Percentiles rank a stretch among this genome's conserved stretches.
Conservation (phyloP, 1,284 basidiomycete genomes). For the Paramarasmius palmivorus region DNA sequence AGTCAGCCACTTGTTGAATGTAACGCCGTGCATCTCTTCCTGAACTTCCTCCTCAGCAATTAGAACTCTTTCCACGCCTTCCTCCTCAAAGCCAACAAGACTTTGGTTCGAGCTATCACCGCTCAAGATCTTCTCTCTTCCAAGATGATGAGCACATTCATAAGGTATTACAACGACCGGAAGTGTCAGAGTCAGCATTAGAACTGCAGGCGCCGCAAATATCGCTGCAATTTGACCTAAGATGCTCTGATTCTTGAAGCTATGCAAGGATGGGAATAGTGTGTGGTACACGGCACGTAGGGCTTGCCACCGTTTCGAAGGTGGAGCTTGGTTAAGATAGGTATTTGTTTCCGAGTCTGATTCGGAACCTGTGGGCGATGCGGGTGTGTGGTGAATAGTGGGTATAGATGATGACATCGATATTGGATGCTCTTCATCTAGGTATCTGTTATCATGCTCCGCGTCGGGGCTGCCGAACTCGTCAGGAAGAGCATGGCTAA, state of each 20-base stretch:
- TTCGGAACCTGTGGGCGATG: slow-evolving; percentile 46
- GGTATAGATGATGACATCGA: slow-evolving; percentile 40
- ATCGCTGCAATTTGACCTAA: slow-evolving; percentile 76
- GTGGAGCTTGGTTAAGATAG: slow-evolving; percentile 30
- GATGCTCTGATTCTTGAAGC: slow-evolving; percentile 72
- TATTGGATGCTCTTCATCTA: slow-evolving; percentile 16
- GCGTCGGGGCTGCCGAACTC: slow-evolving; percentile 23
- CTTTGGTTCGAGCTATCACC: slow-evolving; percentile 33
- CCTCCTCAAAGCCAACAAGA: slow-evolving; percentile 69
- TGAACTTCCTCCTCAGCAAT: slow-evolving; percentile 67
- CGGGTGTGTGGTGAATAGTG: slow-evolving; percentile 56
- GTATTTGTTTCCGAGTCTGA: slow-evolving; percentile 44
- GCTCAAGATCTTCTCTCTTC: slow-evolving; percentile 41
- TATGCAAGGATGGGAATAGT: slow-evolving; percentile 86
- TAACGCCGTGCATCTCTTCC: slow-evolving; percentile 61
- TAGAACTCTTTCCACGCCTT: slow-evolving; percentile 62
- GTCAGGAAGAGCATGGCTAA: slow-evolving; percentile 27
- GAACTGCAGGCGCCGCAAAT: slow-evolving; percentile 85
- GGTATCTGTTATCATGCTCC: slow-evolving; percentile 15
- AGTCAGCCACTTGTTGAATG: slow-evolving; percentile 82
- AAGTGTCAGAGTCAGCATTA: slow-evolving; percentile 85
- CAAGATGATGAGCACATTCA: slow-evolving; percentile 34
- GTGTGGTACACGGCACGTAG: slow-evolving; percentile 51
- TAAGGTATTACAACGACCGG: slow-evolving; percentile 84
- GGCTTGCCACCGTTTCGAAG: slow-evolving; percentile 40